phyloP scores from a whole-genome alignment of 2,329 filamentous ascomycete genomes.

The Neodidymelliopsis sp. region DNA sequence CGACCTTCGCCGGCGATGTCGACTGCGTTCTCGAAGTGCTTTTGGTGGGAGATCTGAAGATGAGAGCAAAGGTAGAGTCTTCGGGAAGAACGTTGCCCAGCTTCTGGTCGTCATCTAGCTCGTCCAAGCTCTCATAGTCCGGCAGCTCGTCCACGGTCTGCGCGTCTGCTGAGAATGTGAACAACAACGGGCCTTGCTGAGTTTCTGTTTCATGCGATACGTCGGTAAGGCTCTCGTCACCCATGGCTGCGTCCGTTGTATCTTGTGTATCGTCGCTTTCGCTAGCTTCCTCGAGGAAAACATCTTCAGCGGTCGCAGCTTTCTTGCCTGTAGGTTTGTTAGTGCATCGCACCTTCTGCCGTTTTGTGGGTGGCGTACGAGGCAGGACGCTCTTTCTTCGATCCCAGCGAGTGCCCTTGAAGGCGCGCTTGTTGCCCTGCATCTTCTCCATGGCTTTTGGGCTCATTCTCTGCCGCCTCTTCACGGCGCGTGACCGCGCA shows the following conservation, averaged over 20 bases:
- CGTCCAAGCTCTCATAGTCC: conserved; percentile 18
- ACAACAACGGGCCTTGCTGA: conserved; percentile 14
- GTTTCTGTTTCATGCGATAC: not conserved
- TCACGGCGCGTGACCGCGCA: conserved; percentile 53
- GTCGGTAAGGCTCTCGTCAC: conserved; percentile 20
- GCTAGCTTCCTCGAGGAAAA: conserved; percentile 11
- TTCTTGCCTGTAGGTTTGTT: conserved; percentile 39
- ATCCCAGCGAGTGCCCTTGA: conserved; percentile 48
- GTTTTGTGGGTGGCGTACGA: conserved; percentile 30
- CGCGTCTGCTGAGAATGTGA: conserved; percentile 28
- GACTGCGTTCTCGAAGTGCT: not conserved
- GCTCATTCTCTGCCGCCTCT: conserved; percentile 53
- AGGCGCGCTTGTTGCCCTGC: conserved; percentile 39
- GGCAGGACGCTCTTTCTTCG: conserved; percentile 45
- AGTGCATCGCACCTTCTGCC: conserved; percentile 6
- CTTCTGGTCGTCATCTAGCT: conserved; percentile 6
- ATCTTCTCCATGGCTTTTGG: conserved; percentile 41
- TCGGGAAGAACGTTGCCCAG: conserved; percentile 14
- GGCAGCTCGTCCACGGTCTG: conserved; percentile 13
- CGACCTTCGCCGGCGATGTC: conserved; percentile 18
- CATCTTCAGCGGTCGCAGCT: conserved; percentile 5
- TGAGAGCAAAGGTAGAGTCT: conserved; percentile 27
- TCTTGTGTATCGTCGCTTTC: conserved; percentile 23
- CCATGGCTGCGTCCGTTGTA: conserved; percentile 21
- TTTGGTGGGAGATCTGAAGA: conserved; percentile 37